Percentiles rank a stretch among this genome's conserved stretches.
phyloP scores from a whole-genome alignment of 2,329 filamentous ascomycete species.

The Leptographium radiaticola region DNA sequence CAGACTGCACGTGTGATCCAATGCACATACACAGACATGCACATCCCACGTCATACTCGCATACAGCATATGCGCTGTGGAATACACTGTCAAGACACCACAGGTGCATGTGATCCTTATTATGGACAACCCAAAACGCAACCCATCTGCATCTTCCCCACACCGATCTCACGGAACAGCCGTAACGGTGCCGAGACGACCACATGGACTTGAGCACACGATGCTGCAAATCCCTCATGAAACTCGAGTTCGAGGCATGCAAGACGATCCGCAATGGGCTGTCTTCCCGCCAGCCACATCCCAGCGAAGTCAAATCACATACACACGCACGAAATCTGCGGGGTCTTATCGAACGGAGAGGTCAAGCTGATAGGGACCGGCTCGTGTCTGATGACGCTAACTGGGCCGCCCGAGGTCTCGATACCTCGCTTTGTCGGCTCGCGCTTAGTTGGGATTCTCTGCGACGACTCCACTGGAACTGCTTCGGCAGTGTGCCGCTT shows the following conservation, averaged over 20 bases:
- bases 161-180: no score
- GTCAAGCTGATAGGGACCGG: not conserved
- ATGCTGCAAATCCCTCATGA: no score
- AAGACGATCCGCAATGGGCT: not conserved
- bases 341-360: not conserved
- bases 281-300: not conserved
- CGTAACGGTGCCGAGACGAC: no score
- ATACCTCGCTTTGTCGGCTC: not conserved
- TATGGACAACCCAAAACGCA: no score
- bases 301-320: conserved; percentile 3
- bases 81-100: no score
- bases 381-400: not conserved
- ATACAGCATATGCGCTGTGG: not conserved
- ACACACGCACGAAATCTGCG: conserved; percentile 1
- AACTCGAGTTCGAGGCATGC: no score
- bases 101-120: no score
- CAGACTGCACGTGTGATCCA: not conserved
- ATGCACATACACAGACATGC: not conserved
- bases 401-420: not conserved
- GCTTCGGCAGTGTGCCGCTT: not conserved
- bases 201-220: no score
- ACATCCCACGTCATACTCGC: not conserved
- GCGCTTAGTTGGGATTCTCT: not conserved
- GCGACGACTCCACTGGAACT: not conserved
- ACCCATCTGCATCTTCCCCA: no score